phyloP scores from a whole-genome alignment of 495 filamentous ascomycete species.

The Penicillium mononematosum region DNA sequence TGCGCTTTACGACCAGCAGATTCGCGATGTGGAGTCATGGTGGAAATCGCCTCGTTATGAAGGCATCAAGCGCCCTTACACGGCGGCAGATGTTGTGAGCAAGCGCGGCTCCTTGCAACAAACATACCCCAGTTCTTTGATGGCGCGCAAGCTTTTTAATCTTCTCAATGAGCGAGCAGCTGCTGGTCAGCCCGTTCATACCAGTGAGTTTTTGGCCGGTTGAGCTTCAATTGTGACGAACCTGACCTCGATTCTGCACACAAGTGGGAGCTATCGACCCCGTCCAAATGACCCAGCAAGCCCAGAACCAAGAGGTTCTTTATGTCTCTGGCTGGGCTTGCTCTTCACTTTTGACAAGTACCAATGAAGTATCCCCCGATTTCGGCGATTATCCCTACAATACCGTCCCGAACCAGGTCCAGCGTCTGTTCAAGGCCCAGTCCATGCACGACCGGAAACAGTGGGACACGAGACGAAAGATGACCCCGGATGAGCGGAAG shows the following conservation, averaged over 20 bases:
- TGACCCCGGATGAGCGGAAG: constrained; percentile 68
- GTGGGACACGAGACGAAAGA: constrained; percentile 76
- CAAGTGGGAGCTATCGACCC: constrained; percentile 98
- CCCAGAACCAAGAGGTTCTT: constrained; percentile 88
- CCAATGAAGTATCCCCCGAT: constrained; percentile 95
- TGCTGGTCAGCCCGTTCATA: constrained; percentile 84
- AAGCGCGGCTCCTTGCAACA: constrained; percentile 87
- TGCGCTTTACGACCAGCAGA: constrained; percentile 71
- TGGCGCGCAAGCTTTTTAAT: constrained; percentile 93
- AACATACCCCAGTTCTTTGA: constrained; percentile 82
- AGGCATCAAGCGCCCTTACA: constrained; percentile 89
- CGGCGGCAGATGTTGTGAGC: constrained; percentile 83
- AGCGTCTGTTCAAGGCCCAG: constrained; percentile 93
- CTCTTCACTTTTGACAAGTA: constrained; percentile 84
- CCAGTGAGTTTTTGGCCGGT: constrained; percentile 54
- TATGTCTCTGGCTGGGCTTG: constrained; percentile 98
- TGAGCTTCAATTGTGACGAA: background rate
- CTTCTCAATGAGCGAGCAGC: constrained; percentile 73
- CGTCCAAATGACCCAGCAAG: constrained; percentile 98
- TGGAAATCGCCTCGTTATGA: constrained; percentile 79
- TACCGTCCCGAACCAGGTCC: constrained; percentile 96
- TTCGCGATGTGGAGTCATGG: constrained; percentile 82
- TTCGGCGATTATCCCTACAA: constrained; percentile 99
- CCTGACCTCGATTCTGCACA: constrained; percentile 16
- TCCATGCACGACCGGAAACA: constrained; percentile 95